These are phyloP conservation scores for Coix lacrymajobi DNA, from an alignment of 176 grass and related monocot genomes.

Conservation along the genomic window DNA sequence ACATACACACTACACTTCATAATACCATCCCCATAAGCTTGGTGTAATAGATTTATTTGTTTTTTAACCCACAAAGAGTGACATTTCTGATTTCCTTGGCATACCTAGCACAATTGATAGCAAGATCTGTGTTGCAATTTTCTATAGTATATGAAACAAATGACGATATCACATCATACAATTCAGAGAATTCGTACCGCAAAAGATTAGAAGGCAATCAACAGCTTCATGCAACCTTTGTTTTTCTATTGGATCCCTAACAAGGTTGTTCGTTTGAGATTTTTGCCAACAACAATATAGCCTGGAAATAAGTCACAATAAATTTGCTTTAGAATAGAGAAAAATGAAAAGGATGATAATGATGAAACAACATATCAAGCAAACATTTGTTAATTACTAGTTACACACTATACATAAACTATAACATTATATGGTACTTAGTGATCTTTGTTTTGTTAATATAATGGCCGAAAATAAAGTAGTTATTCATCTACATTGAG, in stretches of 20 bases:
- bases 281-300: constrained; percentile 38
- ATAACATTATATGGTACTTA: neutral
- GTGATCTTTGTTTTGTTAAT: neutral
- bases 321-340: neutral
- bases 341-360: neutral
- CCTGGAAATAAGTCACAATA: neutral
- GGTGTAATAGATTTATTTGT: neutral
- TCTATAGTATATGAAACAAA: neutral
- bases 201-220: constrained; percentile 47
- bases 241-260: constrained; percentile 30
- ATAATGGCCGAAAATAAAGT: neutral
- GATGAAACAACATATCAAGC: neutral
- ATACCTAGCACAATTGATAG: neutral
- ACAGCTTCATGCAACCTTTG: constrained; percentile 38
- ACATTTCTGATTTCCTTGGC: neutral
- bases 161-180: neutral
- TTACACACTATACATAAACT: neutral
- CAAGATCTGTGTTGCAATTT: neutral
- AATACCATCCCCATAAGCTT: neutral
- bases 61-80: neutral
- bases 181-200: constrained; percentile 19
- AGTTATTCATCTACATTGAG: neutral
- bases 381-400: neutral
- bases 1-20: neutral
- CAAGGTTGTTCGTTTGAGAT: constrained; percentile 16